Conservation (phyloP, 768 basidiomycete species). For the Sarcomyxa edulis region DNA sequence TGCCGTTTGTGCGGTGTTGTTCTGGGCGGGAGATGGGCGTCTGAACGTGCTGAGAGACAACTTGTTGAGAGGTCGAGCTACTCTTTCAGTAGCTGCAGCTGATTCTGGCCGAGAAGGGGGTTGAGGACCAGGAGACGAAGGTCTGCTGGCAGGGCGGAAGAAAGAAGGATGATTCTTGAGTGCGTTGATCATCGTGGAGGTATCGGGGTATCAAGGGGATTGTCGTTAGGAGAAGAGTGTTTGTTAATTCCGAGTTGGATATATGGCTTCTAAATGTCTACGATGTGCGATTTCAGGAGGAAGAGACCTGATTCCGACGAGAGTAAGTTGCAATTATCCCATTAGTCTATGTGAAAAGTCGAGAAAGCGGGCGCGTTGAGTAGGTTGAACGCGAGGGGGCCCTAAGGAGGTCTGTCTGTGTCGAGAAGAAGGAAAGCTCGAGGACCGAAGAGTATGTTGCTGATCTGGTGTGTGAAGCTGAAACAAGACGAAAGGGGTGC, state of each 20-base stretch:
- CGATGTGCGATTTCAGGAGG: constrained; percentile 28
- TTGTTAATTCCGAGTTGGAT: constrained; percentile 7
- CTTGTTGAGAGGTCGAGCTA: constrained; percentile 49
- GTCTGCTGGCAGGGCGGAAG: constrained; percentile 58
- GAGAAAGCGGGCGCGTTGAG: constrained; percentile 13
- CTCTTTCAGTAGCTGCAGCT: constrained; percentile 33
- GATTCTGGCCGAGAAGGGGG: constrained; percentile 33
- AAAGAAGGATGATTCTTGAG: constrained; percentile 65
- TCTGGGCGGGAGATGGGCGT: constrained; percentile 36
- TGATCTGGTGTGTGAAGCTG: constrained; percentile 44
- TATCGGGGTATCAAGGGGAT: constrained; percentile 13
- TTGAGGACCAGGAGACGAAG: constrained; percentile 53
- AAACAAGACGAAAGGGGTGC: constrained; percentile 7
- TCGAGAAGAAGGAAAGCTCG: constrained; percentile 54
- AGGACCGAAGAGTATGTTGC: constrained; percentile 59
- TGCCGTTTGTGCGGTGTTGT: constrained; percentile 28
- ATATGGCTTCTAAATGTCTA: constrained; percentile 27
- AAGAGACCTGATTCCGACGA: constrained; percentile 35
- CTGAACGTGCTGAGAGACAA: constrained; percentile 56
- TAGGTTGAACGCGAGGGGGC: constrained; percentile 17
- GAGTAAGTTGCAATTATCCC: constrained; percentile 39
- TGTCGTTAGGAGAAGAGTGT: constrained; percentile 11
- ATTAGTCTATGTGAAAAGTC: constrained; percentile 37
- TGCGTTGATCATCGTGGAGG: constrained; percentile 48
- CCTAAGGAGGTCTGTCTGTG: constrained; percentile 79